A percentile compares a stretch with the other conserved stretches of the same genome.
Evolutionary conservation across 2,329 filamentous ascomycete species (phyloP).

Genomic region (Grosmannia huntii): DNA sequence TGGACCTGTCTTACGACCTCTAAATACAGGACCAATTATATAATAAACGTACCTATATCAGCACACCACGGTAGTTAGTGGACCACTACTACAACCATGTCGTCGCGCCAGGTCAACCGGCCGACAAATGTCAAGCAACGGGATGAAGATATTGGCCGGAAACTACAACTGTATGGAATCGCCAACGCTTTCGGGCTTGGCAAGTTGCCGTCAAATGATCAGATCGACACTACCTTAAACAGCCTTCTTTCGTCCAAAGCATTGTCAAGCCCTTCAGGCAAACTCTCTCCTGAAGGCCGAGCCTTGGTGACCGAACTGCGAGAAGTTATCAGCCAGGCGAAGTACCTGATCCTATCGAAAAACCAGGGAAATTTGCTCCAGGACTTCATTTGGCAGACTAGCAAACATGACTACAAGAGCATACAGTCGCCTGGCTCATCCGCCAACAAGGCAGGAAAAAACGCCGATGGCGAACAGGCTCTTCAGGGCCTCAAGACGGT

Average conservation of each 20-base stretch:
- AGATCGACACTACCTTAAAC: slow-evolving; percentile 91
- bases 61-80: neutral
- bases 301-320: slow-evolving; percentile 65
- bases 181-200: slow-evolving; percentile 71
- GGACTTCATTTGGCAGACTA: slow-evolving; percentile 93
- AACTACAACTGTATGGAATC: slow-evolving; percentile 92
- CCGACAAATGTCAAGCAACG: slow-evolving; percentile 63
- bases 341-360: slow-evolving; percentile 77
- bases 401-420: slow-evolving; percentile 55
- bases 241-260: slow-evolving; percentile 64
- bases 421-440: slow-evolving; percentile 52
- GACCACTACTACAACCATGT: slow-evolving; percentile 12
- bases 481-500: slow-evolving; percentile 77
- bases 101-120: slow-evolving; percentile 45
- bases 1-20: neutral
- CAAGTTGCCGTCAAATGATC: slow-evolving; percentile 89
- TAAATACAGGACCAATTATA: no score
- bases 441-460: slow-evolving; percentile 61
- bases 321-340: slow-evolving; percentile 71
- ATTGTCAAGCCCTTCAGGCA: slow-evolving; percentile 56
- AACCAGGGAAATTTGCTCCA: slow-evolving; percentile 91
- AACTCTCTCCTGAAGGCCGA: slow-evolving; percentile 73
- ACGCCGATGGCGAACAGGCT: slow-evolving; percentile 73
- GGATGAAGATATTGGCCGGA: slow-evolving; percentile 80
- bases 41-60: no score